A percentile compares a stretch with the other conserved stretches of the same genome.
Evolutionary conservation across 2,329 filamentous ascomycete species (phyloP).

Genomic region (Alternaria sp.): DNA sequence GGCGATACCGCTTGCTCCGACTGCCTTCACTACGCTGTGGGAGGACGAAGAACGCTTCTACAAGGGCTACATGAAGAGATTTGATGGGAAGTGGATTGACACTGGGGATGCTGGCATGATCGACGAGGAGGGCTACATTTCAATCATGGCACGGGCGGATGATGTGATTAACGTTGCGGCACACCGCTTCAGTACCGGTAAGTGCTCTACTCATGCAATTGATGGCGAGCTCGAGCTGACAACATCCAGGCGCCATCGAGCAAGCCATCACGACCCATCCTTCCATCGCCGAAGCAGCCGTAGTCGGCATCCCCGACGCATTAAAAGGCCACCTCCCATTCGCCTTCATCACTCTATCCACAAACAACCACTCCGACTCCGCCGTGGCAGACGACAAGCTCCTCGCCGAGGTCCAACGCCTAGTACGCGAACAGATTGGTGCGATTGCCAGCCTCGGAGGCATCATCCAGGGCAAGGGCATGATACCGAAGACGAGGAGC

Average conservation of each 20-base stretch:
- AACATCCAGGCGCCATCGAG: constrained; percentile 74
- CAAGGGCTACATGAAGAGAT: constrained; percentile 81
- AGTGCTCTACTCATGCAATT: constrained; percentile 26
- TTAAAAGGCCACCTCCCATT: constrained; percentile 93
- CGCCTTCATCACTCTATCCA: constrained; percentile 75
- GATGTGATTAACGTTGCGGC: constrained; percentile 97
- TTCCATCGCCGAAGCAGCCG: constrained; percentile 79
- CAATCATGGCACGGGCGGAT: constrained; percentile 71
- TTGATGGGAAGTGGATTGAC: constrained; percentile 82
- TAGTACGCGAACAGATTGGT: constrained; percentile 81
- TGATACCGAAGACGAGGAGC: constrained; percentile 91
- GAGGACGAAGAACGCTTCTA: constrained; percentile 86
- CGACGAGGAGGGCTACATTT: constrained; percentile 72
- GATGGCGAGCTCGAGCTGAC: constrained; percentile 5
- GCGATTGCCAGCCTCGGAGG: constrained; percentile 86
- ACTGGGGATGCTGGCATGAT: constrained; percentile 91
- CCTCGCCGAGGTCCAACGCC: constrained; percentile 70
- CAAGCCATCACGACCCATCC: constrained; percentile 87
- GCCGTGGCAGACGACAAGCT: constrained; percentile 58
- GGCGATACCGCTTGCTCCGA: constrained; percentile 80
- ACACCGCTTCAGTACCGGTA: constrained; percentile 86
- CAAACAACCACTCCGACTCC: constrained; percentile 58
- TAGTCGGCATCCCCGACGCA: constrained; percentile 83
- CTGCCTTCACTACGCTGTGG: constrained; percentile 86
- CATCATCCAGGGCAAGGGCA: constrained; percentile 80